These are phyloP conservation scores for Metarhizium guizhouense DNA, from an alignment of 2,329 filamentous ascomycete species.

Conservation along the genomic window DNA sequence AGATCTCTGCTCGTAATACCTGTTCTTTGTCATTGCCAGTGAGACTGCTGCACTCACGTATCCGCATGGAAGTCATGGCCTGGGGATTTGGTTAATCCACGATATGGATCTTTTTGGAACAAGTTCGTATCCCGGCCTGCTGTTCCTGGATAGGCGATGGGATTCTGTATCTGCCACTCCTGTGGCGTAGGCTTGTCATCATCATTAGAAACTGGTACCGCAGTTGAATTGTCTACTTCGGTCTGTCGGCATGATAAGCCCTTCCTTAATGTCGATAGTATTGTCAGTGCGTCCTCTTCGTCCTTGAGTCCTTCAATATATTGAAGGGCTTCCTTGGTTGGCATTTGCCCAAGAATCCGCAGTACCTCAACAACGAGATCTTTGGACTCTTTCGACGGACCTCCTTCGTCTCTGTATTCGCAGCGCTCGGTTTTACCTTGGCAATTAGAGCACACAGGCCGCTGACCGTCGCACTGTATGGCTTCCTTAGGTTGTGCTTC, in stretches of 20 bases:
- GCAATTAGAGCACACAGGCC: conserved; percentile 13
- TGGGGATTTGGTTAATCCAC: not conserved
- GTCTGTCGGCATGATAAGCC: not conserved
- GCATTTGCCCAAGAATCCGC: conserved; percentile 13
- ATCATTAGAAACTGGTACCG: not conserved
- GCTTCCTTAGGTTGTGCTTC: not conserved
- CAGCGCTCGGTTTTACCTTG: conserved; percentile 9
- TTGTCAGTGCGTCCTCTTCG: conserved; percentile 12
- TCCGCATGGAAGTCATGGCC: no score
- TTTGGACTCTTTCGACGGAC: conserved; percentile 4
- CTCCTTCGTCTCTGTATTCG: conserved; percentile 11
- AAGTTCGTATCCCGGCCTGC: not conserved
- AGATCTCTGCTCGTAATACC: no score
- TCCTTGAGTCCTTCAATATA: conserved; percentile 14
- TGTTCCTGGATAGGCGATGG: conserved; percentile 12
- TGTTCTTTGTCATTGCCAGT: no score
- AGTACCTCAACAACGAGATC: conserved; percentile 14
- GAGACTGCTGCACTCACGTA: no score
- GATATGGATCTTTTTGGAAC: not conserved
- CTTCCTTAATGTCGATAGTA: conserved; percentile 13
- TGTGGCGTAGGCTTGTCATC: conserved; percentile 5
- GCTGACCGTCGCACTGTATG: conserved; percentile 12
- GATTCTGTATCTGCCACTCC: conserved; percentile 17
- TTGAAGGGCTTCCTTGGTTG: conserved; percentile 9
- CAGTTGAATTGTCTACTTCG: not conserved